These are phyloP conservation scores for Yarrowia yakushimensis DNA, from an alignment of 805 yeast genomes.

Conservation along the genomic window DNA sequence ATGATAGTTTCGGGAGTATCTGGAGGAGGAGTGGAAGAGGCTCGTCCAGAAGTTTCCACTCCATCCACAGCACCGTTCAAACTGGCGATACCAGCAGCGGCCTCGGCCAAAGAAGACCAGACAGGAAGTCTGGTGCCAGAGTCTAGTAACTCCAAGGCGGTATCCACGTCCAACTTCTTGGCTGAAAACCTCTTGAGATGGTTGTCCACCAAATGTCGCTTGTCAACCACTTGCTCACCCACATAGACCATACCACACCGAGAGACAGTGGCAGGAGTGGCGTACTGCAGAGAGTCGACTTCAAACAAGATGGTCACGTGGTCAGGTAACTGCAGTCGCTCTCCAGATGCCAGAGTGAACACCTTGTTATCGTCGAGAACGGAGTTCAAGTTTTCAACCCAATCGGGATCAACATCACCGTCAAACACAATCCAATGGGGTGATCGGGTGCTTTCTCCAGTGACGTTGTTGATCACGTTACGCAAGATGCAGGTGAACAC, in stretches of 20 bases:
- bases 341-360: slow-evolving; percentile 86
- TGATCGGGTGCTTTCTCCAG: slow-evolving; percentile 53
- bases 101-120: neutral
- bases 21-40: neutral
- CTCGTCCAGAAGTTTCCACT: neutral
- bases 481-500: slow-evolving; percentile 67
- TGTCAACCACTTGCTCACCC: slow-evolving; percentile 39
- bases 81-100: neutral
- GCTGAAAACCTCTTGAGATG: slow-evolving; percentile 27
- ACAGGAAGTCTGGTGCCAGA: neutral
- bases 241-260: slow-evolving; percentile 88
- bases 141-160: neutral
- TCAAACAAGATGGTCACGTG: slow-evolving; percentile 73
- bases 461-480: slow-evolving; percentile 48
- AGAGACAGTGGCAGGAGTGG: slow-evolving; percentile 90
- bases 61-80: neutral
- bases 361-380: slow-evolving; percentile 83
- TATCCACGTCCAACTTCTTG: neutral
- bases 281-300: slow-evolving; percentile 57
- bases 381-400: slow-evolving; percentile 89
- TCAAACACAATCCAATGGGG: slow-evolving; percentile 80
- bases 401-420: slow-evolving; percentile 89
- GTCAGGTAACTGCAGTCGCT: slow-evolving; percentile 63
- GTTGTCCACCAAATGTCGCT: slow-evolving; percentile 32
- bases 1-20: neutral